Conservation (phyloP, 495 filamentous ascomycete species). For the Penicillium lividum region DNA sequence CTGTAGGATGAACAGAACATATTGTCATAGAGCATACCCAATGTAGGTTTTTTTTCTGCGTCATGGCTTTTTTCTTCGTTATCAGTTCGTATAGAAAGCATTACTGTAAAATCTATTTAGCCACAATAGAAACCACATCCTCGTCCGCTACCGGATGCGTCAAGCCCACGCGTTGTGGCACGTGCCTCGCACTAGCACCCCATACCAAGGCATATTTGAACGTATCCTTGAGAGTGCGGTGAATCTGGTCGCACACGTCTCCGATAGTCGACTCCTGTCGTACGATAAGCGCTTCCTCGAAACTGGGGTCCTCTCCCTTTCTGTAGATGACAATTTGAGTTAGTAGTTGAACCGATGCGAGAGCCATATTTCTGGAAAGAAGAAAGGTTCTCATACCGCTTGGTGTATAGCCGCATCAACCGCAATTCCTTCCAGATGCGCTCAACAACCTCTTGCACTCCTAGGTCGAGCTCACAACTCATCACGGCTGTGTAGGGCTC, state of each 20-base stretch:
- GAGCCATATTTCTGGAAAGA: not conserved
- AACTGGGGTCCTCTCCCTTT: slow-evolving; percentile 89
- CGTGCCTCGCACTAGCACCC: slow-evolving; percentile 92
- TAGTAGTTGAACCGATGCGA: not conserved
- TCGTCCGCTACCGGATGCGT: slow-evolving; percentile 87
- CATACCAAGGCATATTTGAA: slow-evolving; percentile 99
- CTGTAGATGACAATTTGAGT: slow-evolving; percentile 30
- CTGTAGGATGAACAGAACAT: not conserved
- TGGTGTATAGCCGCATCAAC: slow-evolving; percentile 93
- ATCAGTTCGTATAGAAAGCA: slow-evolving; percentile 4
- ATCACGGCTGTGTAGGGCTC: slow-evolving; percentile 95
- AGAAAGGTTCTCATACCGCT: slow-evolving; percentile 53
- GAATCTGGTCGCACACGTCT: slow-evolving; percentile 95
- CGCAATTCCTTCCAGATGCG: slow-evolving; percentile 93
- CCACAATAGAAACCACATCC: slow-evolving; percentile 94
- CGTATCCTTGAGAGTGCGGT: slow-evolving; percentile 92
- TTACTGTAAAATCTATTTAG: slow-evolving; percentile 30
- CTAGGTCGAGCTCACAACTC: slow-evolving; percentile 96
- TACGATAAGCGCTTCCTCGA: slow-evolving; percentile 92
- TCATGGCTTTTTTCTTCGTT: slow-evolving; percentile 6
- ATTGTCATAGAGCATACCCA: not conserved
- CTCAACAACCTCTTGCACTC: slow-evolving; percentile 94
- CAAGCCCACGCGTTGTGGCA: slow-evolving; percentile 91
- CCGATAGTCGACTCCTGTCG: slow-evolving; percentile 84
- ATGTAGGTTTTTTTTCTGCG: not conserved